phyloP scores from a whole-genome alignment of 2,329 filamentous ascomycete species.

The Amauroascus verrucosus region DNA sequence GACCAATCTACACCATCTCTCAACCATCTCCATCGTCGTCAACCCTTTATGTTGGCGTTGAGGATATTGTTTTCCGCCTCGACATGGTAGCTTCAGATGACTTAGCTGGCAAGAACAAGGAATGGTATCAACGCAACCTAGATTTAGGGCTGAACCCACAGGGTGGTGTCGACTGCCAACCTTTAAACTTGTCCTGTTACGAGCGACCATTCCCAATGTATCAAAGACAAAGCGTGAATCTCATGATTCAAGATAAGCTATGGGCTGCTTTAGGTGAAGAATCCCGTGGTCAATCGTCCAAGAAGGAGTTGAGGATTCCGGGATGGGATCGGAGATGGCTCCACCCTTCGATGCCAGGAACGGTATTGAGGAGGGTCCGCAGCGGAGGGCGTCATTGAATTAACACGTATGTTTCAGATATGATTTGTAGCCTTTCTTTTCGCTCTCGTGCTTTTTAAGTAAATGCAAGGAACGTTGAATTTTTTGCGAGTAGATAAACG shows the following conservation, averaged over 20 bases:
- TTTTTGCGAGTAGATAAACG: not conserved
- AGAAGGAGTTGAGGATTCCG: slow-evolving; percentile 18
- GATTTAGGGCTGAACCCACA: slow-evolving; percentile 20
- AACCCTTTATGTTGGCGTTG: slow-evolving; percentile 38
- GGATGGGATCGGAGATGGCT: slow-evolving; percentile 34
- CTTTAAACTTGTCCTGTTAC: slow-evolving; percentile 35
- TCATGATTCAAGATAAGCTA: slow-evolving; percentile 29
- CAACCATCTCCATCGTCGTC: slow-evolving; percentile 37
- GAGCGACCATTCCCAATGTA: slow-evolving; percentile 33
- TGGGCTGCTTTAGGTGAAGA: slow-evolving; percentile 17
- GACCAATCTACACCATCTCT: slow-evolving; percentile 38
- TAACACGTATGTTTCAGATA: not conserved
- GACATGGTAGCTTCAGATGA: slow-evolving; percentile 39
- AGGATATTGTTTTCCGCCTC: slow-evolving; percentile 34
- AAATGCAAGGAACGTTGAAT: not conserved
- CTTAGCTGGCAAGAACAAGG: slow-evolving; percentile 22
- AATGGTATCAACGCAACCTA: slow-evolving; percentile 29
- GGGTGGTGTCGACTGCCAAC: slow-evolving; percentile 17
- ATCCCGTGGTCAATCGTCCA: slow-evolving; percentile 15
- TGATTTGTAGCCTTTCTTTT: no score
- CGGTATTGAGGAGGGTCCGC: slow-evolving; percentile 23
- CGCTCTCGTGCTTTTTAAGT: no score
- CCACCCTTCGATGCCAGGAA: slow-evolving; percentile 17
- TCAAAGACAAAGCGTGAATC: slow-evolving; percentile 24
- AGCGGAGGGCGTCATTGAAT: slow-evolving; percentile 21